These are phyloP conservation scores for Botryotinia calthae DNA, from an alignment of 2,329 filamentous ascomycete species.

Conservation along the genomic window DNA sequence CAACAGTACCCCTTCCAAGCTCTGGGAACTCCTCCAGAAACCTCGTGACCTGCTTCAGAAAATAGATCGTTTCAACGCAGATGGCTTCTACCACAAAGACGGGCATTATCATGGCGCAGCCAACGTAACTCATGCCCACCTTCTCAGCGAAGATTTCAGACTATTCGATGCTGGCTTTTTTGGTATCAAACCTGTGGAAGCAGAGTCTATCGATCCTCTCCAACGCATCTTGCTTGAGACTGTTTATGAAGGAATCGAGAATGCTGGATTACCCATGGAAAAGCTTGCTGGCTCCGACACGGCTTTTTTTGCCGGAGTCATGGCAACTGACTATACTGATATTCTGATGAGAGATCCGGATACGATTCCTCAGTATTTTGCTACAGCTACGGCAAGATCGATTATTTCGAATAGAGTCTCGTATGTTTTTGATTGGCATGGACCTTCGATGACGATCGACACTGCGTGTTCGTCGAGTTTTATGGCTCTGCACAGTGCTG, in stretches of 20 bases:
- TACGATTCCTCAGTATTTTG: slow-evolving; percentile 35
- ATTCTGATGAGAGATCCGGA: slow-evolving; percentile 26
- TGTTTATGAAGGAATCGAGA: slow-evolving; percentile 36
- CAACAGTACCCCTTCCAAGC: no score
- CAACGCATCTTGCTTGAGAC: slow-evolving; percentile 50
- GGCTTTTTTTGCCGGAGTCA: slow-evolving; percentile 30
- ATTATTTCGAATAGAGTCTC: slow-evolving; percentile 36
- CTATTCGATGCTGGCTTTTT: slow-evolving; percentile 31
- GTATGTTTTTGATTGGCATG: slow-evolving; percentile 37
- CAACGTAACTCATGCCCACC: neutral
- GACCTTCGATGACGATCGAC: slow-evolving; percentile 20
- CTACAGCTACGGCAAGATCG: slow-evolving; percentile 20
- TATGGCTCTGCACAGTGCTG: slow-evolving; percentile 45
- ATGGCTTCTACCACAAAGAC: neutral
- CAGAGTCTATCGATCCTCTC: slow-evolving; percentile 45
- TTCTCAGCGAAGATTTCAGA: neutral
- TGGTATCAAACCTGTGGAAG: slow-evolving; percentile 24
- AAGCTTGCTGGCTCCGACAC: slow-evolving; percentile 29
- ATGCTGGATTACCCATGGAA: slow-evolving; percentile 23
- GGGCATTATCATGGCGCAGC: neutral
- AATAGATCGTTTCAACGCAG: slow-evolving; percentile 22
- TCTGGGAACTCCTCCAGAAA: no score
- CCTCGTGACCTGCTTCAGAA: no score
- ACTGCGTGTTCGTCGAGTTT: slow-evolving; percentile 57
- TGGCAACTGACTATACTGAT: slow-evolving; percentile 25